Base-by-base conservation (phyloP, 1,284 basidiomycete genomes). In the Leccinum subrobustum region DNA sequence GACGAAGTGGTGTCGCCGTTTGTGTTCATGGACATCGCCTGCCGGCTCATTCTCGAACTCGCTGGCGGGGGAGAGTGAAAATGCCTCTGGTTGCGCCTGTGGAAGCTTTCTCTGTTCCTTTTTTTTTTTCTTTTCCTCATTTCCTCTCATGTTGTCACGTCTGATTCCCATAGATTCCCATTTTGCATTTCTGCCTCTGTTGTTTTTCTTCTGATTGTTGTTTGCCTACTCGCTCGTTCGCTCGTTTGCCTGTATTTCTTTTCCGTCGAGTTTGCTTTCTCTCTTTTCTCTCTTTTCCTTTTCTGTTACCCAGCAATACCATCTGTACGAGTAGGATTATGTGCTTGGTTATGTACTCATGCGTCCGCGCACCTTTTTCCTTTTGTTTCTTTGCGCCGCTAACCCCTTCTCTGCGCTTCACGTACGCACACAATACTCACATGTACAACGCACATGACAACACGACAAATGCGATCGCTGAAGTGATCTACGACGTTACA, bases 11-110 rank as follows among this genome's bases (percentile, higher is more conserved):
- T 92, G 6, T 94, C 91, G 56, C 96, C 97, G 4, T 99, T 96
- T 77, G 85, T 98, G 64, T 99, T 99, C 76, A 89, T 98, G 83
- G 96, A 99, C 74, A 91, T 96, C 60, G 95, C 97, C 6, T 97
- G 90, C 70, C 79, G 85, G 64, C 77, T 93, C 65, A 93, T 93
- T 68, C 78, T 93, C 52, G 89, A 92, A 75, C 81, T 92, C 65
- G 90, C 91, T 20, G 90, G 90, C 56, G 90, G 87, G 56, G 79
- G 78, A 59, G 77, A 78, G 48, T 75, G 60, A 68, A 53, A 20
- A 1, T 7, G 20, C 20, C 44, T 23, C 20, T 47, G 6, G 44
- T 23, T 47, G 20, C 44, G 44, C 20, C 12, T 12, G 18, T 47
- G 44, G 44, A 47, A 20, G 44, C 44, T 50, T 0, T 50, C n/a